Base-by-base conservation (phyloP, 306 rosid species). In the Cajanus cajan region DNA sequence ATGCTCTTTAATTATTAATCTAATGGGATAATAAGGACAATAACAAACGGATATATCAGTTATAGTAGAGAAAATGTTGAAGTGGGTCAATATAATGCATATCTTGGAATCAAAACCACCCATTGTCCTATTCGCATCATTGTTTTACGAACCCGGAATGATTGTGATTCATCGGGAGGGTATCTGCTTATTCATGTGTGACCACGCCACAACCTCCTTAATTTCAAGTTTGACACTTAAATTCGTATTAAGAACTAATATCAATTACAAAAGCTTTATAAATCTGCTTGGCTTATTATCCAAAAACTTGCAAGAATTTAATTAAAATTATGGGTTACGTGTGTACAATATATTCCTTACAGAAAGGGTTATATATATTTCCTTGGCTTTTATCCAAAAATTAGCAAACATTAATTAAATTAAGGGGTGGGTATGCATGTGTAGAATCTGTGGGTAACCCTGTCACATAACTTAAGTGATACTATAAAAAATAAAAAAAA, bases 141-240 rank as follows among this genome's bases (percentile, higher is more conserved):
- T 55, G 24, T 52, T 44, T 34, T 25, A 37, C 78, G 48, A 22
- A 18, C 54, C 50, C 19, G 33, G 68, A 75, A 82, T 82, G 78
- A 69, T 76, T 68, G 55, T 68, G 75, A 81, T 73, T 65, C 68
- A 51, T 52, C 58, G 62, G 63, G 43, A 81, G n/a, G 71, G 79
- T 15, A 68, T 67, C 76, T 80, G 24, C 61, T 10, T 12, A 33
- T 14, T 67, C 63, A 0, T 74, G 51, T 74, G 33, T 13, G 58
- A 48, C 5, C 74, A 28, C 25, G 18, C 68, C 69, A 52, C 34
- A 48, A 22, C 62, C 36, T 44, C 34, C 8, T 63, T 55, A 71
- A 54, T 15, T 65, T 44, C 47, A 54, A 50, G 14, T 48, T 59
- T 47, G 10, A 36, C 24, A 36, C 69, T 45, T 41, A 4, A 11